These are phyloP conservation scores for Coniochaeta hoffmannii DNA, from an alignment of 2,329 filamentous ascomycete genomes.

Conservation along the genomic window DNA sequence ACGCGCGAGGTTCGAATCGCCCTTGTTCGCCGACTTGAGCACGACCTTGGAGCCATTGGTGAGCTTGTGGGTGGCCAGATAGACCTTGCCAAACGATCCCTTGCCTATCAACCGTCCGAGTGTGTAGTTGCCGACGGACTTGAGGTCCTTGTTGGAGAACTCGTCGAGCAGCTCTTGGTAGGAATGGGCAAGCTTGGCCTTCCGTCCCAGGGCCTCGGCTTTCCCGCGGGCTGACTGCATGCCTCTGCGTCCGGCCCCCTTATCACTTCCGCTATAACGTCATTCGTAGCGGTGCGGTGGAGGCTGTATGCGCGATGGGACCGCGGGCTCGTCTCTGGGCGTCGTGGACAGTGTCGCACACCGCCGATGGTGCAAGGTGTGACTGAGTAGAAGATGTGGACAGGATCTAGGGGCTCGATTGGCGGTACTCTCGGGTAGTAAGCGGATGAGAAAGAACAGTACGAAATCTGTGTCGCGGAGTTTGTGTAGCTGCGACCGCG, in stretches of 20 bases:
- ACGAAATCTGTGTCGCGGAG: too few relatives aligned
- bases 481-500: not conserved
- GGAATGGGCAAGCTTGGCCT: constrained; percentile 82
- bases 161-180: constrained; percentile 96
- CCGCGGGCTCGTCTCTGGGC: not conserved
- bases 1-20: constrained; percentile 88
- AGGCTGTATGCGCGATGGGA: not conserved
- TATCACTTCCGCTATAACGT: not conserved
- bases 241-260: constrained; percentile 22
- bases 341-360: not conserved
- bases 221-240: constrained; percentile 50
- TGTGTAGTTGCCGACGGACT: constrained; percentile 89
- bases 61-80: constrained; percentile 91
- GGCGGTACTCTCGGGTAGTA: too few relatives aligned
- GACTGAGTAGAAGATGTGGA: too few relatives aligned
- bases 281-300: not conserved
- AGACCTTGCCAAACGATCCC: constrained; percentile 97
- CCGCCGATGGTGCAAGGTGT: too few relatives aligned
- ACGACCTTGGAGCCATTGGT: constrained; percentile 99
- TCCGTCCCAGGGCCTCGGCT: constrained; percentile 51
- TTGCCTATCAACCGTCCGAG: constrained; percentile 91
- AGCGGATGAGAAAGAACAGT: too few relatives aligned
- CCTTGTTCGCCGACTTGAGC: constrained; percentile 94
- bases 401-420: too few relatives aligned
- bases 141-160: constrained; percentile 86